Conservation (phyloP, 345 rosid species). For the Triadica sebifera region DNA sequence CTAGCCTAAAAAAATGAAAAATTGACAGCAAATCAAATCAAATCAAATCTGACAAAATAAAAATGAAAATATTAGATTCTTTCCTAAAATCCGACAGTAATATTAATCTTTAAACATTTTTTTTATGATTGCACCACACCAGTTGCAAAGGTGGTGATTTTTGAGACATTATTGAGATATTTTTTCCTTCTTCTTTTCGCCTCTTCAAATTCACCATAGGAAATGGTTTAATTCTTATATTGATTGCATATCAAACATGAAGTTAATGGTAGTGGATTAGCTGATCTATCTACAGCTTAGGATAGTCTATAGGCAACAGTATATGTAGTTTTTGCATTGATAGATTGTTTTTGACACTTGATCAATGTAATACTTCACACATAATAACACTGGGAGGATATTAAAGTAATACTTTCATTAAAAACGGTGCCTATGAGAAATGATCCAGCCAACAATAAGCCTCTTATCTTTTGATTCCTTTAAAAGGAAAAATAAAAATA, state of each 20-base stretch:
- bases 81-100: too few species aligned
- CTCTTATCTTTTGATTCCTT: background rate
- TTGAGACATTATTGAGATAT: too few species aligned
- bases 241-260: background rate
- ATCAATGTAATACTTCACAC: background rate
- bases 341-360: background rate
- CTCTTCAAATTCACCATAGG: background rate
- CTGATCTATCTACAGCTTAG: background rate
- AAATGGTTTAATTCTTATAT: background rate
- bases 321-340: background rate
- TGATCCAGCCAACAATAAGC: background rate
- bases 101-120: too few species aligned
- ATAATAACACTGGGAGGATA: background rate
- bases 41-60: too few species aligned
- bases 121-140: too few species aligned
- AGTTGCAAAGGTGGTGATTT: too few species aligned
- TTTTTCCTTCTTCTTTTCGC: too few species aligned
- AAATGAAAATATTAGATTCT: too few species aligned
- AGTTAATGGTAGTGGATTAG: background rate
- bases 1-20: too few species aligned
- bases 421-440: background rate
- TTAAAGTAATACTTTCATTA: background rate
- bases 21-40: too few species aligned
- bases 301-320: background rate
- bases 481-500: too few species aligned